phyloP scores from a whole-genome alignment of 441 rosid species.

The Gossypium schwendimanii region DNA sequence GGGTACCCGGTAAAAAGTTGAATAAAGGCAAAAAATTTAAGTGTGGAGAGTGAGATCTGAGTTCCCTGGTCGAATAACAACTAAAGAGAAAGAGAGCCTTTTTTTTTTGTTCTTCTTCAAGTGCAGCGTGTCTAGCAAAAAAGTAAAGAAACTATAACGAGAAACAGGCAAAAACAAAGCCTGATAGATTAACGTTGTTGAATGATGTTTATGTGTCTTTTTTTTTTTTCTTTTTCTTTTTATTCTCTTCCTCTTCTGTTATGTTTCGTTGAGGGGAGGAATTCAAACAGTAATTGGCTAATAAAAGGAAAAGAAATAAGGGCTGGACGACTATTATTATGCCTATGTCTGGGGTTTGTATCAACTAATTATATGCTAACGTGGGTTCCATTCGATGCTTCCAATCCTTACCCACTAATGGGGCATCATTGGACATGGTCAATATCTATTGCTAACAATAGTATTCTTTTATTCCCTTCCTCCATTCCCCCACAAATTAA shows the following conservation, averaged over 20 bases:
- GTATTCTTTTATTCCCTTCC: neutral
- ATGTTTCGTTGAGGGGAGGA: neutral
- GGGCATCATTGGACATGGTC: neutral
- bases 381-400: neutral
- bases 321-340: neutral
- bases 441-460: neutral
- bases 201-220: neutral
- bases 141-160: neutral
- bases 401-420: neutral
- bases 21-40: neutral
- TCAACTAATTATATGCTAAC: neutral
- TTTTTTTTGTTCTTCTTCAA: neutral
- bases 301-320: neutral
- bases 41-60: neutral
- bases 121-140: neutral
- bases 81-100: neutral
- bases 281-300: neutral
- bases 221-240: neutral
- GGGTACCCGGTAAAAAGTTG: conserved; percentile 2
- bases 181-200: neutral
- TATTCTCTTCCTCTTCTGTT: neutral
- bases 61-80: neutral
- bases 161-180: neutral
- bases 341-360: neutral
- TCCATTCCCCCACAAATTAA: neutral